A percentile compares a stretch with the other conserved stretches of the same genome.
Evolutionary conservation across 257 asterid genomes (phyloP).

Genomic region (Ophiorrhiza pumila): DNA sequence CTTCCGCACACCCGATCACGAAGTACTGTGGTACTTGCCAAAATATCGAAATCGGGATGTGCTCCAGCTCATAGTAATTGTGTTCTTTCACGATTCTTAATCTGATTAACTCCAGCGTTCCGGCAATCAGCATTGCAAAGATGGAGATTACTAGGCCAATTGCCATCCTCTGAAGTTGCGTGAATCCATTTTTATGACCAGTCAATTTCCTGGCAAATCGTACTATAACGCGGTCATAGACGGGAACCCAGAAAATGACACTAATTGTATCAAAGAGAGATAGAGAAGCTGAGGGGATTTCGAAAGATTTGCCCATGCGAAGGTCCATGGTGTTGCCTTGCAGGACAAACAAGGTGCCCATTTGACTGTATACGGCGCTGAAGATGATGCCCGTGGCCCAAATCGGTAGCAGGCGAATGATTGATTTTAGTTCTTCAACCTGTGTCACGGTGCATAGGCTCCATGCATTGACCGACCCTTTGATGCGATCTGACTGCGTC

Average conservation of each 20-base stretch:
- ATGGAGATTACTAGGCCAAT: constrained; percentile 55
- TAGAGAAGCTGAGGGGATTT: constrained; percentile 60
- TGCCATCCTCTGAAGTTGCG: constrained; percentile 66
- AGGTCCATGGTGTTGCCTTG: constrained; percentile 67
- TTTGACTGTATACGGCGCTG: constrained; percentile 59
- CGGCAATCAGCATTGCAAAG: constrained; percentile 49
- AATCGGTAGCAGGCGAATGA: constrained; percentile 46
- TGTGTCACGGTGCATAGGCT: constrained; percentile 65
- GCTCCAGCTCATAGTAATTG: constrained; percentile 32
- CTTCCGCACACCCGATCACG: constrained; percentile 67
- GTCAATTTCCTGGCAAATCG: constrained; percentile 47
- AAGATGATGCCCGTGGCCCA: constrained; percentile 70
- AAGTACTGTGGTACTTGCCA: constrained; percentile 74
- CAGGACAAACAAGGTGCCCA: constrained; percentile 64
- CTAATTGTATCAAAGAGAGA: constrained; percentile 56
- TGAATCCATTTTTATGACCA: constrained; percentile 54
- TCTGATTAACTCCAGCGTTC: constrained; percentile 41
- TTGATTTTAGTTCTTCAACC: constrained; percentile 61
- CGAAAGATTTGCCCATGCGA: constrained; percentile 33
- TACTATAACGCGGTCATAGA: constrained; percentile 53
- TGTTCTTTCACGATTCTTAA: constrained; percentile 33
- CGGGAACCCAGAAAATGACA: constrained; percentile 60
- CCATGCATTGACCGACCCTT: constrained; percentile 40
- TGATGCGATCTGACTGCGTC: constrained; percentile 38
- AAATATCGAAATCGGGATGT: constrained; percentile 48